Base-by-base conservation (phyloP, 768 basidiomycete genomes). In the Naganishia vaughanmartiniae region DNA sequence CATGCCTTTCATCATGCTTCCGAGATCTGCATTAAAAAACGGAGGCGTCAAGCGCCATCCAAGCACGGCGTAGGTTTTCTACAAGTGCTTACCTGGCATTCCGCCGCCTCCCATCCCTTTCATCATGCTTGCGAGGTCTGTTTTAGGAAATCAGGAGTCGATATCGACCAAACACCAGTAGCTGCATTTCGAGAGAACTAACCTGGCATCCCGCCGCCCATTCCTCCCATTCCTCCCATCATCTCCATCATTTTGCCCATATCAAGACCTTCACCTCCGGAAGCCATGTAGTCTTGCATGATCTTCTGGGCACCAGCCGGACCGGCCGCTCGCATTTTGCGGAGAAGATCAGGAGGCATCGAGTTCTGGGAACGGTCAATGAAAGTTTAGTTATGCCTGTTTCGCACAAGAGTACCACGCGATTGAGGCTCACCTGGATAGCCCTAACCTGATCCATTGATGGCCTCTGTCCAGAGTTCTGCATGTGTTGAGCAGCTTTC, bases 321-420 rank as follows among this genome's bases (percentile, higher is more conserved):
- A 67, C 88, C 92, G 15, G 80, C 80, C 0, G 80, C 76, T 26
- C 79, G 76, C 88, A 97, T 89, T 78, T 98, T 90, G 78, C 93
- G 91, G 73, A 97, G 82, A 89, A 95, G 90, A 34, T 93, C 95
- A 6, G 95, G 92, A 0, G 95, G 95, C 87, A 97, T 89, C 46
- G 93, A 85, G 70, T 92, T 89, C 90, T 96, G 74, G n/a, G 4
- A n/a, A 26, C 4, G 7, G 17, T 42, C n/a, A 51, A n/a, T 24
- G n/a, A 24, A 51, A 51, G 21, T 51, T 7, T 69, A n/a, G 39
- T 9, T 42, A 15, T 24, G 48, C 12, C 7, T n/a, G 24, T n/a
- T 24, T 51, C 19, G 21, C 15, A 19, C 46, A 15, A 46, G 6
- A 19, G 5, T 5, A 15, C 90, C 91, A 86, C 92, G 90, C 4